These are phyloP conservation scores for Paramecium tetraurelia DNA, from an alignment of 73 alveolate genomes.

Conservation along the genomic window DNA sequence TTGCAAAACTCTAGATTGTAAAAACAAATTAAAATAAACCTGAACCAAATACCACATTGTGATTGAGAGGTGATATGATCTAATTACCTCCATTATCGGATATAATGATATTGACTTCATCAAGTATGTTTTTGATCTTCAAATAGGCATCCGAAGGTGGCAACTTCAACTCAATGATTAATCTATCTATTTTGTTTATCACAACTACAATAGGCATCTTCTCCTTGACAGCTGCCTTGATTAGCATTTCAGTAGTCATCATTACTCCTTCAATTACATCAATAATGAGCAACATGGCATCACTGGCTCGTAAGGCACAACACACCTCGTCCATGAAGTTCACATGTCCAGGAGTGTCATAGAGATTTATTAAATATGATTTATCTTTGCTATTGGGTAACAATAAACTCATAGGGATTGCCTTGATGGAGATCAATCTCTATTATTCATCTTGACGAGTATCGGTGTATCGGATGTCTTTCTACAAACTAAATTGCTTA, in stretches of 20 bases:
- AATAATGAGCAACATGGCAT: constrained; percentile 91
- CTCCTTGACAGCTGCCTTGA: constrained; percentile 81
- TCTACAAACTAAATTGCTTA: constrained; percentile 51
- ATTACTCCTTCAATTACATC: constrained; percentile 95
- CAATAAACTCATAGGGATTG: constrained; percentile 94
- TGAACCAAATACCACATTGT: constrained; percentile 93
- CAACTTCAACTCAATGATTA: constrained; percentile 93
- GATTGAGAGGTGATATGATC: constrained; percentile 81
- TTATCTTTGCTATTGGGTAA: constrained; percentile 96
- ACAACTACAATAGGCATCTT: constrained; percentile 87
- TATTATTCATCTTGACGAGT: constrained; percentile 96
- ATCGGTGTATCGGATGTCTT: constrained; percentile 92
- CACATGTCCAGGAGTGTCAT: constrained; percentile 99
- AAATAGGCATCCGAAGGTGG: constrained; percentile 99
- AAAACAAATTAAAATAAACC: constrained; percentile 86
- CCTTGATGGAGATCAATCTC: constrained; percentile 91
- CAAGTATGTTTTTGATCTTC: constrained; percentile 92
- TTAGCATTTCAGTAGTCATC: constrained; percentile 75
- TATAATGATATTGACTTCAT: constrained; percentile 86
- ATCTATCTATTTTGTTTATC: constrained; percentile 96
- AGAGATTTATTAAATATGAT: constrained; percentile 91
- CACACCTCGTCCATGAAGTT: constrained; percentile 95
- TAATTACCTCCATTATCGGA: constrained; percentile 55
- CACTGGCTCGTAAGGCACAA: constrained; percentile 84
- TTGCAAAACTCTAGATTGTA: constrained; percentile 91